Evolutionary conservation across 345 rosid genomes (phyloP), one percentile per base, ranked within the genome.

Genomic region (Schrenkiella parvula): DNA sequence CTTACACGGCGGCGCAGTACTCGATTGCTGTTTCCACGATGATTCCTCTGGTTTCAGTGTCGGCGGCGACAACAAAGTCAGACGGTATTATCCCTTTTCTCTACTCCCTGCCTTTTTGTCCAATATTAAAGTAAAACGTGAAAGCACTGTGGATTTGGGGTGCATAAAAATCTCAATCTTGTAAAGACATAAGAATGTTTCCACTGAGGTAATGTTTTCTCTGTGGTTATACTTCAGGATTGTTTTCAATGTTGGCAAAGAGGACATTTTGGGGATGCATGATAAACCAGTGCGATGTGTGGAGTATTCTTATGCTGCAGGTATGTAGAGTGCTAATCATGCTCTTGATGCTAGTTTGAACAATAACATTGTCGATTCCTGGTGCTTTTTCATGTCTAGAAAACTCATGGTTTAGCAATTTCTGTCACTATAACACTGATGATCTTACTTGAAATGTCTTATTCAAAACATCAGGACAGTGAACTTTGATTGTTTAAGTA

Each of bases 11-110:
- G 99, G 98, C 0, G 80, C 98, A 4, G 98, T 95, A 13, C 93
- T 95, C 7, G 99, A 95, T 65, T 95, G 99, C 82, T 95, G 99
- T 83, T 95, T 95, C 80, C 98, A 95, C 57, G 99, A 95, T 22
- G 99, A 95, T 73, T 92, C 97, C 25, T 95, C 99, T 37, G 98
- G 96, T 4, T 95, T 95, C 68, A 95, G 97, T 68, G 99, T 88
- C 29, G 74, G 97, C 41, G 83, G 85, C 18, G 99, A 95, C 70
- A 54, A 84, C 73, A 83, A 89, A 28, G 97, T 95, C 38, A 76
- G 99, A 60, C 81, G 98, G 98, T 90, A 43, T 21, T 50, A 5
- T 3, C 21, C 32, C 0, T 21, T 64, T 28, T 22, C 18, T 57
- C 23, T 53, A 14, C 64, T 15, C 11, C 1, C 11, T 8, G 37